These are phyloP conservation scores for Pterocarpus macrocarpus DNA, from an alignment of 306 rosid genomes.

Conservation along the genomic window DNA sequence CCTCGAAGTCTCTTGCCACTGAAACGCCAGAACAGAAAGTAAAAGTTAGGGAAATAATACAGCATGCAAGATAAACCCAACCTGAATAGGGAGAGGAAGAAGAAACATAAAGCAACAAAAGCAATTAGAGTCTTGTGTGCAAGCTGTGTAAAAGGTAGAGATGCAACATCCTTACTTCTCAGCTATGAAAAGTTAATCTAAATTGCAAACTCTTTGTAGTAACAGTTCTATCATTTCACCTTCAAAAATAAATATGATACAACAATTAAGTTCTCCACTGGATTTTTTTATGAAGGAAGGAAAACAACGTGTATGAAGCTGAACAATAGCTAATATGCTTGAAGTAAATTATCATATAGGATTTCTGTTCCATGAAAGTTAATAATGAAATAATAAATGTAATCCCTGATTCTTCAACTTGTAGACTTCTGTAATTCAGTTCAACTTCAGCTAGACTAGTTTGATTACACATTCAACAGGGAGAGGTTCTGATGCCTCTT, in stretches of 20 bases:
- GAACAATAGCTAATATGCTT: neutral
- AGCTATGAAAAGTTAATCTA: neutral
- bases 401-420: neutral
- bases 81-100: neutral
- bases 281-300: neutral
- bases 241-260: neutral
- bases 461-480: neutral
- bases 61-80: neutral
- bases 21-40: slow-evolving; percentile 37
- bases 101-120: neutral
- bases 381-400: neutral
- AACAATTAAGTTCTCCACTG: neutral
- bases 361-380: neutral
- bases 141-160: neutral
- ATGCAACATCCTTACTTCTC: slow-evolving; percentile 11
- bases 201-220: neutral
- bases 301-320: neutral
- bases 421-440: neutral
- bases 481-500: neutral
- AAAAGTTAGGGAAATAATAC: slow-evolving; percentile 21
- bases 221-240: neutral
- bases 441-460: neutral
- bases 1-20: slow-evolving; percentile 66
- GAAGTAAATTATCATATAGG: neutral
- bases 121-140: neutral